These are phyloP conservation scores for Bassia scoparia DNA, from an alignment of 148 eudicot species.

Conservation along the genomic window DNA sequence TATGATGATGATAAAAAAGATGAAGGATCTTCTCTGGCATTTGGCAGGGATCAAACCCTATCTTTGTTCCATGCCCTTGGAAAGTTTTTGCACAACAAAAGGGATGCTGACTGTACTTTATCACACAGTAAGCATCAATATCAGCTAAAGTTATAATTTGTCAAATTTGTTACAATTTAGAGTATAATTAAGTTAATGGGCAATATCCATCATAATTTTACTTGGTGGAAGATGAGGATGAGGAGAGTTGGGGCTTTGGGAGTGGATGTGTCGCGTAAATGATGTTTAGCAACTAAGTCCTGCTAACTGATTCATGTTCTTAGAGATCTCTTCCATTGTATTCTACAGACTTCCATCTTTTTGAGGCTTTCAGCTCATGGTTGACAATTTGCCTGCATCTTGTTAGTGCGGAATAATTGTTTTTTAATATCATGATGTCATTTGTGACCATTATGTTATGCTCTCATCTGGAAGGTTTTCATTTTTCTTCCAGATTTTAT, in stretches of 20 bases:
- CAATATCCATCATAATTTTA: background rate
- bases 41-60: conserved; percentile 91
- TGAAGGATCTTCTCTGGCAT: conserved; percentile 33
- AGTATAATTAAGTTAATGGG: background rate
- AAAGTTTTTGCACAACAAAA: conserved; percentile 95
- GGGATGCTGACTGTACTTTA: conserved; percentile 48
- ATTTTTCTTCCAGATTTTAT: too few species aligned
- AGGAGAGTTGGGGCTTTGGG: background rate
- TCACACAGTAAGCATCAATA: conserved; percentile 44
- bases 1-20: conserved; percentile 30
- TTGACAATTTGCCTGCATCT: background rate
- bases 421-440: background rate
- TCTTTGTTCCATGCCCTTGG: conserved; percentile 95
- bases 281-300: background rate
- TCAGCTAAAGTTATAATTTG: background rate
- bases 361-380: background rate
- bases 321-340: background rate
- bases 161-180: background rate
- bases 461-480: background rate
- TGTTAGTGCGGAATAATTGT: conserved; percentile 3
- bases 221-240: background rate
- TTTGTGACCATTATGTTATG: background rate
- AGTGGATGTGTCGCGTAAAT: background rate
- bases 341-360: background rate
- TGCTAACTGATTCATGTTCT: too few species aligned